Evolutionary conservation across 441 rosid species (phyloP), one percentile per base, ranked within the genome.

Genomic region (Flueggea neowawraea): DNA sequence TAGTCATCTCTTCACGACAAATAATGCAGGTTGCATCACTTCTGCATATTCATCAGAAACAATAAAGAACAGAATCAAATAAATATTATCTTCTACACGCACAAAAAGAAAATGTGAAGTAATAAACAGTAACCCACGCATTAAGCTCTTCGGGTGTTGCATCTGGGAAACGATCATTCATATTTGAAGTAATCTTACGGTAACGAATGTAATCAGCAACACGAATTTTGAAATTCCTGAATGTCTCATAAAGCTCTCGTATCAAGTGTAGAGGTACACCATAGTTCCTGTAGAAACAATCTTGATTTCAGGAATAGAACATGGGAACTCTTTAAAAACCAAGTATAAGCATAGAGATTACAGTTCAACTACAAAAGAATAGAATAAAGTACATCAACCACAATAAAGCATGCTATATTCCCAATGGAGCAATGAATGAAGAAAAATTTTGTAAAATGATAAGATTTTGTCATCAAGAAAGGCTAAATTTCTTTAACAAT

Each of bases 1-100:
- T 80, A 16, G 90, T 89, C 99, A 95, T 95, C 85, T 95, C 99
- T 80, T 95, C 99, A 63, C 99, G 98, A 74, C 87, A 84, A 33
- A 95, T 89, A 69, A 95, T 95, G 74, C 99, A 95, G 57, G 98
- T 95, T 55, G 91, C 96, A 56, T 95, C 99, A 75, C 84, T 84
- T 81, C 99, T 95, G 95, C 74, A 78, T 47, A 66, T 53, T 68
- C 69, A 75, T 17, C n/a, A 43, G 39, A 72, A 76, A 52, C 66
- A 63, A 65, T 61, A 58, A 64, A 57, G 31, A 17, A 62, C 28
- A 22, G 1, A 22, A 2, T 22, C 28, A 22, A 22, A 22, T 22
- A 2, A 22, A 22, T 22, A 22, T 22, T 22, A 22, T 22, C 28
- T 22, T 22, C 28, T 22, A 2, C 2, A 22, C 28, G 1, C 28